Evolutionary conservation across 1,139 yeast species (phyloP).

Genomic region (Saccharomyces hybrid): DNA sequence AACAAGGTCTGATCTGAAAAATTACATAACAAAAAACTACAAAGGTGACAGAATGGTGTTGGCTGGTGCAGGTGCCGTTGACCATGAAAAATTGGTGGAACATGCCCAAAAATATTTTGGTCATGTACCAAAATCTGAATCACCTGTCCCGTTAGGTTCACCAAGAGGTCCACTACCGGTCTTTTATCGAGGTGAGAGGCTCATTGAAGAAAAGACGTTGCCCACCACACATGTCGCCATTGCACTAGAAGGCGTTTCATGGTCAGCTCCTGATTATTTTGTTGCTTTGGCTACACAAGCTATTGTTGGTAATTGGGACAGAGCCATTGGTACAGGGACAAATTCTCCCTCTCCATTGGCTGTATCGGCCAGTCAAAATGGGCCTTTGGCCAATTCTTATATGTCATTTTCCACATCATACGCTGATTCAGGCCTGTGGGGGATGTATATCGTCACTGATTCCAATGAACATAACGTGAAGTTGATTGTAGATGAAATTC

Average conservation of each 20-base stretch:
- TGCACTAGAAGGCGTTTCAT: constrained; percentile 96
- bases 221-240: constrained; percentile 89
- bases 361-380: constrained; percentile 47
- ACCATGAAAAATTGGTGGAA: constrained; percentile 73
- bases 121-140: constrained; percentile 52
- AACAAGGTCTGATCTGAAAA: constrained; percentile 62
- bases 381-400: constrained; percentile 74
- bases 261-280: constrained; percentile 95
- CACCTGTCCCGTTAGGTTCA: constrained; percentile 60
- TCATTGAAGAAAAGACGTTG: constrained; percentile 71
- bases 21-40: constrained; percentile 78
- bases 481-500: constrained; percentile 60
- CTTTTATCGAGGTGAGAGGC: constrained; percentile 79
- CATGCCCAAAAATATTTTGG: constrained; percentile 74
- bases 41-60: constrained; percentile 97
- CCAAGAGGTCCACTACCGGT: constrained; percentile 70
- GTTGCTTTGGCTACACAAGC: constrained; percentile 95
- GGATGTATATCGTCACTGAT: constrained; percentile 88
- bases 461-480: constrained; percentile 57
- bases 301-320: constrained; percentile 94
- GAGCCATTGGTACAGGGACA: constrained; percentile 72
- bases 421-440: constrained; percentile 97
- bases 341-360: constrained; percentile 74
- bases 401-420: constrained; percentile 96
- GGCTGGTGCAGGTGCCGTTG: constrained; percentile 90